Base-by-base conservation (phyloP, 2,329 filamentous ascomycete species). In the Colletotrichum tanaceti region DNA sequence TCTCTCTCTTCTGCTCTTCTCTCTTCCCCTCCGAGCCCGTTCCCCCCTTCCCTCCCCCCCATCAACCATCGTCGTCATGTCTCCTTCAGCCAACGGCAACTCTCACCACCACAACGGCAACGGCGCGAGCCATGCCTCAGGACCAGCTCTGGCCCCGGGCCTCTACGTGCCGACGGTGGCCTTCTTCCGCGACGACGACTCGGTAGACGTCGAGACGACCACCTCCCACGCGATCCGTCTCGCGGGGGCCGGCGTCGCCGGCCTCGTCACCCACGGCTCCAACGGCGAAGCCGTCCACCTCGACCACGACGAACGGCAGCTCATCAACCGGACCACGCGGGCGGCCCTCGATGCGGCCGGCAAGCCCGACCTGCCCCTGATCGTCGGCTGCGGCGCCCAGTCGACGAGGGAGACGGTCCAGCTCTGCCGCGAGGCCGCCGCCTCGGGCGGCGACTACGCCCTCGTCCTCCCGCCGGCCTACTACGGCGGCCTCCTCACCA, bases 191-290 rank as follows among this genome's bases (percentile, higher is more conserved):
- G 73, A 80, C 0, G 81, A 83, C 43, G 87, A 89, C 74, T 83
- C 85, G 5, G 77, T 89, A 57, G 87, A 90, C 72, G 64, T 86
- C n/a, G 78, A 80, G 22, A 82, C 85, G 5, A 85, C 84, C 35
- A 78, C 80, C 59, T 79, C 79, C 24, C 84, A 86, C 68, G 88
- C 88, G 35, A 80, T 87, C 24, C 86, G 88, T 58, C 85, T 93
- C 3, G 89, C 87, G 49, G 78, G 85, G 63, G 84, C 89, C 32
- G 90, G 90, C 53, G 85, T 93, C 54, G 84, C 89, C 28, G 90
- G 90, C 46, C 81, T 93, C 55, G 87, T 91, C 28, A 89, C 88
- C 9, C 90, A 92, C 77, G 90, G 90, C 52, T 91, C 89, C 73
- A 93, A 93, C 75, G 91, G 91, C 73, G 91, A 93, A 79, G 91